Evolutionary conservation across 2,329 filamentous ascomycete species (phyloP).

Genomic region (Aquanectria penicillioides): DNA sequence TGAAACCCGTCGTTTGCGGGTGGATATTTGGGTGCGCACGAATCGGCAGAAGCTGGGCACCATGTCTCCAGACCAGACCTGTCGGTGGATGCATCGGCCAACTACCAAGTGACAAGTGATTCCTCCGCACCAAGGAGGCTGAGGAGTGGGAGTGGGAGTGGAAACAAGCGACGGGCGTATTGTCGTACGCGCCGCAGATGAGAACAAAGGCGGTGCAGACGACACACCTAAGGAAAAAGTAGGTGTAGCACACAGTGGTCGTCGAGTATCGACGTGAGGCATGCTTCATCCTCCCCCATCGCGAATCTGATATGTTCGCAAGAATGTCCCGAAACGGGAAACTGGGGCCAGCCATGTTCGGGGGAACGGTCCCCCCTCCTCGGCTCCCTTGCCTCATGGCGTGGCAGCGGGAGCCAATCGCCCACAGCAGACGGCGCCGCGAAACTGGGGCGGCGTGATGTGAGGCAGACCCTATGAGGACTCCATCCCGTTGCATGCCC

Average conservation of each 20-base stretch:
- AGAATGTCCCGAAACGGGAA: constrained; percentile 46
- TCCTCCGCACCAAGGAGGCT: too few relatives aligned
- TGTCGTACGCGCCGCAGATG: neutral
- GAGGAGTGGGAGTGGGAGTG: too few relatives aligned
- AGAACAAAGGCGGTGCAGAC: neutral
- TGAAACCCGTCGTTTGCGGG: too few relatives aligned
- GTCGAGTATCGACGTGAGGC: constrained; percentile 10
- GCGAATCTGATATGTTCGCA: constrained; percentile 40
- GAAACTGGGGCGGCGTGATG: constrained; percentile 26
- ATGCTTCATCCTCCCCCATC: constrained; percentile 21
- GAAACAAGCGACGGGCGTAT: too few relatives aligned
- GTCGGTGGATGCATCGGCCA: too few relatives aligned
- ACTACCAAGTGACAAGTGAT: too few relatives aligned
- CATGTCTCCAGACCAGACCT: neutral
- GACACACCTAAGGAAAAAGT: constrained; percentile 1
- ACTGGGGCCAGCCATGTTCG: constrained; percentile 29
- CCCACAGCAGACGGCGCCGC: constrained; percentile 20
- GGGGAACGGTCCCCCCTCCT: constrained; percentile 25
- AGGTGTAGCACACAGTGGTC: constrained; percentile 3
- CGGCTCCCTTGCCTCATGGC: constrained; percentile 34
- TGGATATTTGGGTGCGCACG: neutral
- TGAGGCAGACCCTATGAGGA: neutral
- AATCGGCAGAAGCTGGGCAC: neutral
- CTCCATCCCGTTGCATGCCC: constrained; percentile 6
- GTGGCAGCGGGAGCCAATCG: constrained; percentile 38